Evolutionary conservation across 2,329 filamentous ascomycete species (phyloP).

Genomic region (Calonectria pseudoturangicola): DNA sequence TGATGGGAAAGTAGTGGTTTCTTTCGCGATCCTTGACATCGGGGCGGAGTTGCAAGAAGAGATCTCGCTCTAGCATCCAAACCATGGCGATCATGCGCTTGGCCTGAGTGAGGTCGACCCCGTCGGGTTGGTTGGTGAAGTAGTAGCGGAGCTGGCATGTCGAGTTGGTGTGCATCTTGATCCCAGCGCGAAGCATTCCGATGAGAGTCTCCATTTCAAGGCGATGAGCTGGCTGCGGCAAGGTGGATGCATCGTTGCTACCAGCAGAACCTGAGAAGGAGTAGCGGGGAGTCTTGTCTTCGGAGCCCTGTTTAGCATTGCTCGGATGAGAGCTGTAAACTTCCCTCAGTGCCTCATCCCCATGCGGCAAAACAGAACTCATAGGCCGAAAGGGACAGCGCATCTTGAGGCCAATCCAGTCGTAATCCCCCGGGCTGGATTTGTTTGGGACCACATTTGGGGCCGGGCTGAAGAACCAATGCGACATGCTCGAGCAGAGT

Average conservation of each 20-base stretch:
- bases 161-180: constrained; percentile 53
- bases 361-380: not conserved
- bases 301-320: not conserved
- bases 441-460: constrained; percentile 31
- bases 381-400: constrained; percentile 45
- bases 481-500: constrained; percentile 24
- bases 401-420: constrained; percentile 54
- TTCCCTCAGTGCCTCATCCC: not conserved
- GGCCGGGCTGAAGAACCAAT: constrained; percentile 45
- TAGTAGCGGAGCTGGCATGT: constrained; percentile 46
- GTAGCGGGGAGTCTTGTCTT: not conserved
- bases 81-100: constrained; percentile 42
- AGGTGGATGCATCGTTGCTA: not conserved
- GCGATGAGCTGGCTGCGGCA: too few relatives aligned
- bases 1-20: constrained; percentile 41
- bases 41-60: constrained; percentile 40
- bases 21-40: not conserved
- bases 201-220: constrained; percentile 39
- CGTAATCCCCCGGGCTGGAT: constrained; percentile 47
- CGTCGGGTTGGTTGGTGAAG: constrained; percentile 35
- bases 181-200: constrained; percentile 36
- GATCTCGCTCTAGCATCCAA: constrained; percentile 43
- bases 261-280: not conserved
- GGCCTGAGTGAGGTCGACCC: constrained; percentile 37
- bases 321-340: not conserved